Conservation (phyloP, 805 yeast species). For the Saturnispora saitoi region DNA sequence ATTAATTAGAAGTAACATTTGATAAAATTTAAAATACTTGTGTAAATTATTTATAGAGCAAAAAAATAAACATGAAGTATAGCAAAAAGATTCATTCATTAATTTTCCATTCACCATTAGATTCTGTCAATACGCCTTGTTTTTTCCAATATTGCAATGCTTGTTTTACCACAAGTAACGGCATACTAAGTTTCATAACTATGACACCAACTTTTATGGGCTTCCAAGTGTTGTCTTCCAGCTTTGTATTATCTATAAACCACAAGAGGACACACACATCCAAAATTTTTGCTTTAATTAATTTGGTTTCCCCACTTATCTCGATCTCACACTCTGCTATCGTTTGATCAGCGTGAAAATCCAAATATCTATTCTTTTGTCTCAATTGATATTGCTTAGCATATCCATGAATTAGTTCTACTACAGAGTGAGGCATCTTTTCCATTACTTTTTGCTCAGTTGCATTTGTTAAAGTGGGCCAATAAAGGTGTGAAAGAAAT, state of each 20-base stretch:
- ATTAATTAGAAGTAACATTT: constrained; percentile 20
- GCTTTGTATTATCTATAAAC: constrained; percentile 17
- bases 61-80: background rate
- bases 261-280: constrained; percentile 44
- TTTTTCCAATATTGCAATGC: constrained; percentile 57
- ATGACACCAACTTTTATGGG: constrained; percentile 24
- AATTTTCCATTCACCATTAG: constrained; percentile 13
- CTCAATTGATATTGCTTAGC: constrained; percentile 30
- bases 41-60: background rate
- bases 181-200: constrained; percentile 36
- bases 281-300: constrained; percentile 47
- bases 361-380: constrained; percentile 52
- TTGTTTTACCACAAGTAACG: constrained; percentile 30
- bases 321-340: constrained; percentile 50
- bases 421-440: constrained; percentile 40
- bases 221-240: constrained; percentile 2
- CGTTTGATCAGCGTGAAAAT: constrained; percentile 53
- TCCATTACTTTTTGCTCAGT: constrained; percentile 2
- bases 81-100: constrained; percentile 8
- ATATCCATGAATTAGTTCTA: constrained; percentile 36
- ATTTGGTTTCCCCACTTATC: constrained; percentile 33
- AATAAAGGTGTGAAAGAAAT: constrained; percentile 67
- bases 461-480: constrained; percentile 55
- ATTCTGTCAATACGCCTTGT: constrained; percentile 41
- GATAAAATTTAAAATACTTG: background rate